Base-by-base conservation (phyloP, 2,329 filamentous ascomycete genomes). In the Aureobasidium sp. region DNA sequence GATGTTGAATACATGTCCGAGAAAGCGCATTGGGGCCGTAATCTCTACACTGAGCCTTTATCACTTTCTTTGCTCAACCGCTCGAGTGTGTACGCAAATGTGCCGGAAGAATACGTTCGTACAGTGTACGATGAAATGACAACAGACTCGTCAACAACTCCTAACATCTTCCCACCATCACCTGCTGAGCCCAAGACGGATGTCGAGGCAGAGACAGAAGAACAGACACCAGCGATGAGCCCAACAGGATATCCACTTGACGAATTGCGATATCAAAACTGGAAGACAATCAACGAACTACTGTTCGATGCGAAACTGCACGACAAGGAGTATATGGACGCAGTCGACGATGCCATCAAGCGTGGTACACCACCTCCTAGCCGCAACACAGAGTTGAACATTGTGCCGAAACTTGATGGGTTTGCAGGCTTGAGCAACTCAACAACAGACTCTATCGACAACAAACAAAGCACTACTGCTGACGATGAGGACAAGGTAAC, bases 231-330 rank as follows among this genome's bases (percentile, higher is more conserved):
- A 21, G 61, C 63, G 10, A 45, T 69, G n/a, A 71, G 68, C 40
- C 43, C 70, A 2, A 75, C 74, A 1, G 74, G 75, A 15, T 71
- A 78, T 31, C 70, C 75, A 0, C 66, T 79, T 15, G 74, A 74
- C 40, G 71, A 75, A 23, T 68, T 80, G 15, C 74, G 79, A 38
- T 81, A 77, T 67, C 71, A 74, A 61, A 79, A 79, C 61, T 82
- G 79, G 79, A 70, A 74, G 50, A 69, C 69, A 8, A 70, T 81
- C 49, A 76, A 78, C 57, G 73, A 77, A 53, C 68, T 81, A 55
- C 71, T 81, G 11, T 65, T 64, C 17, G 64, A 68, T 21, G 62
- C 70, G 5, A 66, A 69, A 38, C 59, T 63, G 45, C 64, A 68
- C 57, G 70, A 73, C 51, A 29, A 49, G 10, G 57, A 62, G 1